Conservation (phyloP, 2,329 filamentous ascomycete genomes). For the Penicillium sp. region DNA sequence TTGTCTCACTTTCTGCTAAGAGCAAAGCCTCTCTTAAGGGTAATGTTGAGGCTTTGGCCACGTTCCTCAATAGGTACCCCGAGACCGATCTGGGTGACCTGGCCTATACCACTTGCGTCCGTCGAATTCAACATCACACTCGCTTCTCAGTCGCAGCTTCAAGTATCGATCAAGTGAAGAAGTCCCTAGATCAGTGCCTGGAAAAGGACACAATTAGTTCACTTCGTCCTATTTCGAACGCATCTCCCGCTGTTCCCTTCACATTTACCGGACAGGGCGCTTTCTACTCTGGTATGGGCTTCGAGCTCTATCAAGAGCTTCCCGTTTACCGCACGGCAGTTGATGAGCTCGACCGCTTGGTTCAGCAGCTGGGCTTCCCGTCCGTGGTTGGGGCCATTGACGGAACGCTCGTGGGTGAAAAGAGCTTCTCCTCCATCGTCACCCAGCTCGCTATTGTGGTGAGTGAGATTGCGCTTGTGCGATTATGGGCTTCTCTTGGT, state of each 20-base stretch:
- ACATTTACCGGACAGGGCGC: background rate
- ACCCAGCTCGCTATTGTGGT: conserved; percentile 44
- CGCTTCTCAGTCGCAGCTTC: conserved; percentile 4
- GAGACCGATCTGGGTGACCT: conserved; percentile 56
- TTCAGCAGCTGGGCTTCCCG: no score
- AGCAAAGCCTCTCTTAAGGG: conserved; percentile 44
- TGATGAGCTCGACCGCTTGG: background rate
- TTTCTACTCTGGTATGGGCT: background rate
- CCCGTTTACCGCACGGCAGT: no score
- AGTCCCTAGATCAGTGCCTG: background rate
- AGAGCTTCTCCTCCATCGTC: background rate
- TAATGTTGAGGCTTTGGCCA: conserved; percentile 60
- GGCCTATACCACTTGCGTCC: conserved; percentile 67
- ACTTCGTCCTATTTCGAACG: no score
- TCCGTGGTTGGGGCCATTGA: no score
- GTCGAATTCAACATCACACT: conserved; percentile 60
- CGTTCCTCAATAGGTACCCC: conserved; percentile 57
- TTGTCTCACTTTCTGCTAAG: conserved; percentile 63
- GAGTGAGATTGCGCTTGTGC: conserved; percentile 46
- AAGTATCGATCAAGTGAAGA: background rate
- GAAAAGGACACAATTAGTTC: no score
- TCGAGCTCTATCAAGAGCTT: background rate
- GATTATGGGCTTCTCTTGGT: conserved; percentile 34
- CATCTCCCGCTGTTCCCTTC: background rate
- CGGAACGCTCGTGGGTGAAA: no score